These are phyloP conservation scores for Cladosporium sp. DNA, from an alignment of 2,329 filamentous ascomycete species.

Conservation along the genomic window DNA sequence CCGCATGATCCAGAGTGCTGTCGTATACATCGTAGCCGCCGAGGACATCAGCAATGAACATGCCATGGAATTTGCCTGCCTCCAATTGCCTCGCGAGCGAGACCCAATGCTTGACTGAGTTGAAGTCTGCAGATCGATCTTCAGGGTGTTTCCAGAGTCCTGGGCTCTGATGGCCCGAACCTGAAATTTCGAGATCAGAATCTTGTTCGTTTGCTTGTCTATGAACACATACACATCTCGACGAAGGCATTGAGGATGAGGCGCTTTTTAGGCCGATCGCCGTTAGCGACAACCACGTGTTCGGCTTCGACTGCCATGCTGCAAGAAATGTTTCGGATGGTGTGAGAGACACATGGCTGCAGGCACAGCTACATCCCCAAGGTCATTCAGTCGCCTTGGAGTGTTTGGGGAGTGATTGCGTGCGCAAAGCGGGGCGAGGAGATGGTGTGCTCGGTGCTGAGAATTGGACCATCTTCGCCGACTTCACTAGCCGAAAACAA, in stretches of 20 bases:
- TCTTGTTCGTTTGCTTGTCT: background rate
- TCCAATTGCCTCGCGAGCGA: slow-evolving; percentile 58
- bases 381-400: background rate
- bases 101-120: slow-evolving; percentile 58
- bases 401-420: background rate
- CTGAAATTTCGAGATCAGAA: slow-evolving; percentile 21
- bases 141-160: slow-evolving; percentile 62
- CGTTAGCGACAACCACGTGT: background rate
- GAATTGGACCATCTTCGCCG: too few species aligned
- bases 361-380: background rate
- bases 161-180: slow-evolving; percentile 51
- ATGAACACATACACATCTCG: slow-evolving; percentile 33
- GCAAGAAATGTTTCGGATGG: background rate
- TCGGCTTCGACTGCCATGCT: background rate
- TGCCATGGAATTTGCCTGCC: slow-evolving; percentile 59
- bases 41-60: slow-evolving; percentile 65
- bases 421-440: background rate
- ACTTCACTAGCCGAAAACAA: too few species aligned
- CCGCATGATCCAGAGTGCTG: slow-evolving; percentile 55
- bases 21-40: slow-evolving; percentile 67
- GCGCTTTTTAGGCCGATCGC: slow-evolving; percentile 29
- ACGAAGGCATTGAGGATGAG: slow-evolving; percentile 42
- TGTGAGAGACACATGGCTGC: background rate
- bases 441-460: background rate
- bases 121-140: slow-evolving; percentile 60